Base-by-base conservation (phyloP, 768 basidiomycete species). In the Exsudoporus frostii region DNA sequence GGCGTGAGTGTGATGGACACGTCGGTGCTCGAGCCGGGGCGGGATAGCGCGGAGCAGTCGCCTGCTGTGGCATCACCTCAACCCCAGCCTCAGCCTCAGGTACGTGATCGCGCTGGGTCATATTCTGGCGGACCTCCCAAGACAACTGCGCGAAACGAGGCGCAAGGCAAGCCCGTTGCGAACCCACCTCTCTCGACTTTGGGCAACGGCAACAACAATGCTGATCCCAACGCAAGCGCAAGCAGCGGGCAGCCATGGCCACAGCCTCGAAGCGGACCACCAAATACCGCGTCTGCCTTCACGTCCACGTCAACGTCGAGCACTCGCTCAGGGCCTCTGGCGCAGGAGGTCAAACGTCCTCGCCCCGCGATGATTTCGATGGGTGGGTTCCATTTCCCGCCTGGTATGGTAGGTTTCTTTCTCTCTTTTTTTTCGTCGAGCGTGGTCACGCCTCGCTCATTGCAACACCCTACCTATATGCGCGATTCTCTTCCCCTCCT, bases 361-460 rank as follows among this genome's bases (percentile, higher is more conserved):
- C 43, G 42, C 4, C 42, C 47, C 13, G 6, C 6, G 13, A 17
- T 24, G 11, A 1, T 73, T 22, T 73, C 79, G 2, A 68, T 74
- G 53, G 80, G 80, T 25, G 79, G 79, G 2, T 83, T 79, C 58
- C 72, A 79, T 59, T 76, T 77, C 50, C 77, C 78, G 0, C 66
- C 75, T 45, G 78, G 75, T 22, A 65, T 74, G 67, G 81, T 81
- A 57, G 8, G 74, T 66, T 4, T 42, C 20, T 15, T 14, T 50
- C 10, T 11, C 3, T 65, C 5, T n/a, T 30, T 22, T 13, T 53
- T 5, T 15, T 2, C 27, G 6, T 48, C n/a, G 3, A 24, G 42
- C 32, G 20, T n/a, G 20, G 27, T 19, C 11, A 42, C 7, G 1
- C 22, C 1, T 15, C 8, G 10, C 22, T 54, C 10, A 55, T 36